Evolutionary conservation across 2,329 filamentous ascomycete genomes (phyloP).

Genomic region (Claviceps africana): DNA sequence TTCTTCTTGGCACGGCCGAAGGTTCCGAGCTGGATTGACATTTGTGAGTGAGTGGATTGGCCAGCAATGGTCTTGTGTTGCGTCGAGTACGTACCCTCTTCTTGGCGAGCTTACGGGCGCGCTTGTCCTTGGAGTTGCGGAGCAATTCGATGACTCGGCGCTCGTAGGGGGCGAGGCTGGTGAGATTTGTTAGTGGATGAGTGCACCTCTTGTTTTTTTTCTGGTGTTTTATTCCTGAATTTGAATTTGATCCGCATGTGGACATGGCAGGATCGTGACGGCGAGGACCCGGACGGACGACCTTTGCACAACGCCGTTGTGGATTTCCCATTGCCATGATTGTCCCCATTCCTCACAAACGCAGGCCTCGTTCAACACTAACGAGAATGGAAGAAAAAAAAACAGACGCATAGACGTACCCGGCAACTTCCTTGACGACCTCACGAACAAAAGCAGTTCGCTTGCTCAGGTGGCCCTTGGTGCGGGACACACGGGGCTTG

Average conservation of each 20-base stretch:
- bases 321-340: too few relatives aligned
- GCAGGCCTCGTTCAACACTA: too few relatives aligned
- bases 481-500: conserved; percentile 68
- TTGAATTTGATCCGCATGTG: not conserved
- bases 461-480: conserved; percentile 95
- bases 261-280: not conserved
- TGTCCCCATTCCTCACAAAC: too few relatives aligned
- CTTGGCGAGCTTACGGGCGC: conserved; percentile 97
- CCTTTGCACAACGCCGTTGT: too few relatives aligned
- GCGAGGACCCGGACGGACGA: not conserved
- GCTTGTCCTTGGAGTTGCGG: conserved; percentile 99
- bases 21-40: conserved; percentile 64
- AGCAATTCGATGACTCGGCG: conserved; percentile 97
- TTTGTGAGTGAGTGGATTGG: conserved; percentile 12
- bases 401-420: conserved; percentile 40
- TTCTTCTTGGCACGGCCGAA: conserved; percentile 98
- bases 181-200: not conserved
- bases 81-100: conserved; percentile 60
- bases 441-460: conserved; percentile 93
- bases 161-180: conserved; percentile 82
- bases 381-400: not conserved
- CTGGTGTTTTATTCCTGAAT: not conserved
- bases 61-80: not conserved
- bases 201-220: too few relatives aligned
- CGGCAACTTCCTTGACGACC: conserved; percentile 96